Base-by-base conservation (phyloP, 2,329 filamentous ascomycete species). In the Xylariales sp. region DNA sequence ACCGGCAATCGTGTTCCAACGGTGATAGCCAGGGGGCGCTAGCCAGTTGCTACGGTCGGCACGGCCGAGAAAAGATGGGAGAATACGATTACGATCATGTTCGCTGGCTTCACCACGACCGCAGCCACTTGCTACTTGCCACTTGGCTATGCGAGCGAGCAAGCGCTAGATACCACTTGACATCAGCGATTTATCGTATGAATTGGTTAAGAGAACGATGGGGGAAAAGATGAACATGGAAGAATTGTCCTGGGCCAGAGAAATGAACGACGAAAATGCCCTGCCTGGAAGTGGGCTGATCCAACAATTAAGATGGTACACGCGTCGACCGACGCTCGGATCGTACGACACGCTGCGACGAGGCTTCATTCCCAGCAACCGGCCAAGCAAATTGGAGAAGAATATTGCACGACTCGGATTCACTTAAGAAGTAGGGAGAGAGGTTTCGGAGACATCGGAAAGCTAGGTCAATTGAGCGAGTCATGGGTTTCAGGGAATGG, bases 321-420 rank as follows among this genome's bases (percentile, higher is more conserved):
- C 30, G 59, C 49, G 50, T 67, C 49, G 60, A 60, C 49, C 58
- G 55, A 60, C 46, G 18, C 23, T 45, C 18, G 52, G 7, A 62
- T 68, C 57, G 41, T 65, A 68, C 52, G 62, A 65, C 52, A 58
- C 2, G 10, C 10, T 18, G 45, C 41, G n/a, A 39, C 50, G 23
- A 56, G 12, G 18, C 23, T 23, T 23, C 23, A 23, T 23, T 23
- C 23, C 23, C 2, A 2, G 1, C 23, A 23, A 23, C 23, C 23
- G 2, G 23, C 34, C 34, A 23, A 46, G 23, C 39, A 34, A 56
- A 7, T 10, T 39, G 32, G 39, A 30, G 28, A 36, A 55, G 46
- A 49, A 54, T 30, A 52, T 39, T 3, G 18, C 41, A 49, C 39
- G 32, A 50, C 39, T 50, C 60, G 3, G 28, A 49, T 50, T 56